Evolutionary conservation across 169 alveolate species (phyloP).

Genomic region (Prorocentrum cordatum): DNA sequence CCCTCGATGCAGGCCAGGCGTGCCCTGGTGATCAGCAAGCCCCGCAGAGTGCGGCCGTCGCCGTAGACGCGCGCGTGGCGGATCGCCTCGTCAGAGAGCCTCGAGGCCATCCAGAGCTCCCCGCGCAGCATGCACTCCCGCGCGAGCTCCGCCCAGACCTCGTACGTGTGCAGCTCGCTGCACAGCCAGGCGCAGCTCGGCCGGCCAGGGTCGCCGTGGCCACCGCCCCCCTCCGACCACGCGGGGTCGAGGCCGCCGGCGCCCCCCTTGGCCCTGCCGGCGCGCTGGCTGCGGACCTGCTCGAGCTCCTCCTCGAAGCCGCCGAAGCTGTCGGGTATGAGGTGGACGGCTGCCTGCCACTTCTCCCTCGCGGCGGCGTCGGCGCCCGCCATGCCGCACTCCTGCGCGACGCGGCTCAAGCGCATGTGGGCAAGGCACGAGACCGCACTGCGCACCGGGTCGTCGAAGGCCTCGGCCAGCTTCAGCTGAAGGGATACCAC

Average conservation of each 20-base stretch:
- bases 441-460: conserved; percentile 33
- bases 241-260: conserved; percentile 36
- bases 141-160: conserved; percentile 35
- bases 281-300: conserved; percentile 30
- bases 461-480: conserved; percentile 7
- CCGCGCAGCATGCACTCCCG: conserved; percentile 12
- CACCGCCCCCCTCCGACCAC: not conserved
- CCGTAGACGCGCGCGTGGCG: conserved; percentile 42
- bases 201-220: not conserved
- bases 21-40: conserved; percentile 25
- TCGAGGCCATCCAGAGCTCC: conserved; percentile 42
- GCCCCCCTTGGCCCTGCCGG: conserved; percentile 22
- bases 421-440: conserved; percentile 12
- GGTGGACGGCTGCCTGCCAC: not conserved
- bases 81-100: conserved; percentile 10
- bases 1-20: no score
- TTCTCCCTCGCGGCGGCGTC: not conserved
- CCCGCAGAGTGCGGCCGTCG: conserved; percentile 41
- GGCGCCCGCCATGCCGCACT: conserved; percentile 12
- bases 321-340: not conserved
- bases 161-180: conserved; percentile 14
- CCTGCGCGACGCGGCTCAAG: conserved; percentile 10
- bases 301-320: conserved; percentile 7
- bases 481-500: not conserved
- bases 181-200: not conserved